A percentile compares a stretch with the other conserved stretches of the same genome.
phyloP scores from a whole-genome alignment of 73 alveolate genomes.

The Diophrys sp. region DNA sequence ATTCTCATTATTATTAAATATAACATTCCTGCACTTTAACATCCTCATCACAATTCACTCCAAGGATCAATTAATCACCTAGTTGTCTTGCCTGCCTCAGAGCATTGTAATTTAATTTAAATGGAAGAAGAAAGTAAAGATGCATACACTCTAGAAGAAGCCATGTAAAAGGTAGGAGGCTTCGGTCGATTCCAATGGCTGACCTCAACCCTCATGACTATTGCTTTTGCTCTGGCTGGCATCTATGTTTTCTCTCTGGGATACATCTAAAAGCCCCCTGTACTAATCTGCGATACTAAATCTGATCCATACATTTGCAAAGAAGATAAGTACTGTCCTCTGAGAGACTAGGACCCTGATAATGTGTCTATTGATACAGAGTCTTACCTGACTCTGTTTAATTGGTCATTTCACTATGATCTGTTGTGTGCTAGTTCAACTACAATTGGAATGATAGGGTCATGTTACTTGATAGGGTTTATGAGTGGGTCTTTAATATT shows the following conservation, averaged over 20 bases:
- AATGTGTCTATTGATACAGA: not conserved
- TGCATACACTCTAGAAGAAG: not conserved
- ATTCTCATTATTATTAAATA: too few relatives aligned
- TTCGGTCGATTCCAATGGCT: not conserved
- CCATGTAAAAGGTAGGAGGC: not conserved
- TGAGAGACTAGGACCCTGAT: too few relatives aligned
- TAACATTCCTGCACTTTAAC: too few relatives aligned
- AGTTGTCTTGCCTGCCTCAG: too few relatives aligned
- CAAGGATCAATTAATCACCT: too few relatives aligned
- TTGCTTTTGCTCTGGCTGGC: not conserved
- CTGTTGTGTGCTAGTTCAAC: not conserved
- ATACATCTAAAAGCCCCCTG: not conserved
- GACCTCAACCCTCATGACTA: not conserved
- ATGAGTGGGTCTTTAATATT: not conserved
- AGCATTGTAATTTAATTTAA: too few relatives aligned
- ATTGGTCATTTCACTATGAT: slow-evolving; percentile 4
- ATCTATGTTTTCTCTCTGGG: not conserved
- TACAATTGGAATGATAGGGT: slow-evolving; percentile 1
- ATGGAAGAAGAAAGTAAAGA: too few relatives aligned
- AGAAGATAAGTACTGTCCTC: not conserved
- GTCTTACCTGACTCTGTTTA: not conserved
- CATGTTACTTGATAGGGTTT: slow-evolving; percentile 3
- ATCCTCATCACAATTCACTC: too few relatives aligned
- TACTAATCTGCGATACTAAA: not conserved
- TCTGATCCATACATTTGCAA: not conserved